Evolutionary conservation across 768 basidiomycete species (phyloP).

Genomic region (Hygrophorus pudorinus): DNA sequence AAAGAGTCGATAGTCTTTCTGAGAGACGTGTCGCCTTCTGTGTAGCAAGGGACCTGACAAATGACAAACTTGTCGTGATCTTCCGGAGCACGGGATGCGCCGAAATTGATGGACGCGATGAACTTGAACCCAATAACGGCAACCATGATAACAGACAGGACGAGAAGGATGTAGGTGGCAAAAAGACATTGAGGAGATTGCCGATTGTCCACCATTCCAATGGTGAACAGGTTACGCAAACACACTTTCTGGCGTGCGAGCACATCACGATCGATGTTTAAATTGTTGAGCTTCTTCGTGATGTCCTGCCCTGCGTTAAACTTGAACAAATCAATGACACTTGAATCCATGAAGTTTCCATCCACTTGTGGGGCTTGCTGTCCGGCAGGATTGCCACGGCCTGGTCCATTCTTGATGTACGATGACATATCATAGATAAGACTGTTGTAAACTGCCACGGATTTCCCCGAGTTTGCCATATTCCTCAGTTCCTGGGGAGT

Average conservation of each 20-base stretch:
- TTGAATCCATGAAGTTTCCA: constrained; percentile 61
- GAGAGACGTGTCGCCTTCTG: constrained; percentile 84
- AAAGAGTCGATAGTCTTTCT: constrained; percentile 88
- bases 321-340: constrained; percentile 68
- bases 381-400: constrained; percentile 37
- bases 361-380: constrained; percentile 33
- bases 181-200: constrained; percentile 89
- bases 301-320: constrained; percentile 68
- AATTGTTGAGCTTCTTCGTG: constrained; percentile 58
- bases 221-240: constrained; percentile 84
- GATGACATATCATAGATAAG: constrained; percentile 80
- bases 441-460: constrained; percentile 80
- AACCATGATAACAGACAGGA: constrained; percentile 86
- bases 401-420: constrained; percentile 60
- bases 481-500: constrained; percentile 66
- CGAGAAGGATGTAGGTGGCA: constrained; percentile 84
- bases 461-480: constrained; percentile 50
- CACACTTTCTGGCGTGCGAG: constrained; percentile 76
- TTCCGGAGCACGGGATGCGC: constrained; percentile 71
- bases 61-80: constrained; percentile 97
- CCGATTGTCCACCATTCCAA: constrained; percentile 88
- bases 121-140: constrained; percentile 95
- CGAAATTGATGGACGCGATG: constrained; percentile 82
- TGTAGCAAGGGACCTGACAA: constrained; percentile 98
- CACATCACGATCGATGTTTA: constrained; percentile 49